Base-by-base conservation (phyloP, 2,329 filamentous ascomycete genomes). In the Cladophialophora immunda region DNA sequence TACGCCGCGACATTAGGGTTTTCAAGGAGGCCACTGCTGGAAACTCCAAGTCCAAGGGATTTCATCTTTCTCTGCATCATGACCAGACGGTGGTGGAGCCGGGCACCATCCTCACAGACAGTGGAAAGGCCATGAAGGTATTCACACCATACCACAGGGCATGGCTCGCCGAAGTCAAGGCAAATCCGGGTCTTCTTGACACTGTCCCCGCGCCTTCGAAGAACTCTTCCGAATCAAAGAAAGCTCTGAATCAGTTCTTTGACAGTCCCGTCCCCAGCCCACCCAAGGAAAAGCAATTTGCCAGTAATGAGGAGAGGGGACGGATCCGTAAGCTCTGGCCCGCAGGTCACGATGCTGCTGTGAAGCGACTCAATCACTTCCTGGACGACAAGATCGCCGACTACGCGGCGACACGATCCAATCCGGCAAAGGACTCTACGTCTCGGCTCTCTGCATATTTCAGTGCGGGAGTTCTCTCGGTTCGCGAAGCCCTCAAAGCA, bases 31-130 rank as follows among this genome's bases (percentile, higher is more conserved):
- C 77, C 29, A 76, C 76, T 4, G 70, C 77, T 6, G 47, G 36
- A 7, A 76, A 77, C 6, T 55, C 58, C 25, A 41, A 36, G 22
- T 32, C 47, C 45, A 58, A 57, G 15, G 34, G 38, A 17, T 73
- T 82, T 0, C 76, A 78, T 4, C 77, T 84, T 8, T 80, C 80
- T 7, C 69, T 84, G 0, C 74, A 80, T 53, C 83, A 85, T 67
- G 83, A 85, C 67, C 83, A 85, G 70, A 83, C 82, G 0, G 77
- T 84, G 1, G 75, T 84, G 6, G 79, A 81, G 59, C 83, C 83
- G 1, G 81, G 81, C 4, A 77, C 76, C 1, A 75, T 85, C 68
- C 72, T 70, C 1, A 83, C 79, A 0, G 77, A 79, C 1, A 73
- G 57, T 11, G 82, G 81, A 3, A 82, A 78, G 34, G 82, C 83